phyloP scores from a whole-genome alignment of 208 protist genomes.

The Crithidia bombi region DNA sequence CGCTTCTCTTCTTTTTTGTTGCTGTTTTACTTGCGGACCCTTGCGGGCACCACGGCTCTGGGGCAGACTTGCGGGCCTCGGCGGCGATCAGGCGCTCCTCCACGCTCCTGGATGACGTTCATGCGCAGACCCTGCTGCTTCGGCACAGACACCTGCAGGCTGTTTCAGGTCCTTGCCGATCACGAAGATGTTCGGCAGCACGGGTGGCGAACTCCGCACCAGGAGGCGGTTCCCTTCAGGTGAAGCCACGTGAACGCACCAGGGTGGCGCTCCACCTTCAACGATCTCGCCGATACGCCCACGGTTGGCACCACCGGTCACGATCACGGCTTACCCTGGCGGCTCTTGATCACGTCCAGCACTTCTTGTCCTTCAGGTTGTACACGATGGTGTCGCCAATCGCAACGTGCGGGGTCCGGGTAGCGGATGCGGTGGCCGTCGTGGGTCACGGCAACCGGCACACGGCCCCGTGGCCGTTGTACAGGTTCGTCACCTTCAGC shows the following conservation, averaged over 20 bases:
- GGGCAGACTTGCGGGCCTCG: conserved; percentile 65
- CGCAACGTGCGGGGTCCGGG: conserved; percentile 96
- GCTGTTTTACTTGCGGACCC: conserved; percentile 52
- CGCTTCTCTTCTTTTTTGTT: neutral
- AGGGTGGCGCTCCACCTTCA: conserved; percentile 91
- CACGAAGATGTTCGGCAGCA: conserved; percentile 98
- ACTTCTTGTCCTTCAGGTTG: conserved; percentile 96
- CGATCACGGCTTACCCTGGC: conserved; percentile 95
- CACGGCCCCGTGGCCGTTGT: conserved; percentile 91
- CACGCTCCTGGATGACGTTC: conserved; percentile 88
- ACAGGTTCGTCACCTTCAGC: conserved; percentile 93
- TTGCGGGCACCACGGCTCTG: conserved; percentile 51
- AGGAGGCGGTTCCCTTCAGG: conserved; percentile 92
- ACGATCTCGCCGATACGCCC: conserved; percentile 98
- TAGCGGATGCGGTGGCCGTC: conserved; percentile 99
- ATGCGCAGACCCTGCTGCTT: conserved; percentile 95
- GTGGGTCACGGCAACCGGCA: conserved; percentile 98
- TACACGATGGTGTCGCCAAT: conserved; percentile 98
- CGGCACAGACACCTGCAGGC: conserved; percentile 95
- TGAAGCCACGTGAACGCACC: conserved; percentile 98
- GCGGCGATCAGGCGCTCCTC: conserved; percentile 86
- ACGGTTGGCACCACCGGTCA: conserved; percentile 97
- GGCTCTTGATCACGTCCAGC: conserved; percentile 92
- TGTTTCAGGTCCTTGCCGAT: conserved; percentile 95
- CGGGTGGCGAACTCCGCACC: conserved; percentile 98